These are phyloP conservation scores for Quercus phellos DNA, from an alignment of 331 rosid species.

Conservation along the genomic window DNA sequence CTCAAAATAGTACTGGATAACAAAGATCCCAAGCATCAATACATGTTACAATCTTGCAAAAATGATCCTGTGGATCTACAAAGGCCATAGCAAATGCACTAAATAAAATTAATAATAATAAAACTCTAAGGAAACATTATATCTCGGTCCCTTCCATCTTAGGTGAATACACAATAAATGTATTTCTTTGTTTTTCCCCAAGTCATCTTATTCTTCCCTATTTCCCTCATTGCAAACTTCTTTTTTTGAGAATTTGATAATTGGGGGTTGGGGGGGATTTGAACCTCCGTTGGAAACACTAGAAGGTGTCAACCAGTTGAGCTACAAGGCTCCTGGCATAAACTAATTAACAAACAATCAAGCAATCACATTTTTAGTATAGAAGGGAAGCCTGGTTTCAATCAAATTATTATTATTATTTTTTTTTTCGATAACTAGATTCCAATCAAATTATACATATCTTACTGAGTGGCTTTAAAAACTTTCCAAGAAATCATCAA, in stretches of 20 bases:
- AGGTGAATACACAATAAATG: neutral
- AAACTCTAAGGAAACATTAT: neutral
- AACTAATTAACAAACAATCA: neutral
- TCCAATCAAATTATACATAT: neutral
- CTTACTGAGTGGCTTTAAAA: neutral
- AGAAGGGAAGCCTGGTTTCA: slow-evolving; percentile 1
- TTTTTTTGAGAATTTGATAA: too few relatives aligned
- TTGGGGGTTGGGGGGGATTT: too few relatives aligned
- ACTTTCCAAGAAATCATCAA: neutral
- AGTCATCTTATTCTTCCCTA: neutral
- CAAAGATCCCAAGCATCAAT: neutral
- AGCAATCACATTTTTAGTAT: neutral
- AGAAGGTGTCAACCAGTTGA: too few relatives aligned
- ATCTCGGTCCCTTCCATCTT: neutral
- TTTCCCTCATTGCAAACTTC: neutral
- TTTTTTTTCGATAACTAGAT: neutral
- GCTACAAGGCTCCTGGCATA: too few relatives aligned
- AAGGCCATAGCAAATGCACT: neutral
- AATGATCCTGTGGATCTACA: neutral
- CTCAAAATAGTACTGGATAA: neutral
- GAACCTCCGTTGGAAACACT: too few relatives aligned
- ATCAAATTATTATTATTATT: neutral
- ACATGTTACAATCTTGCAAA: neutral
- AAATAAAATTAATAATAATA: neutral
- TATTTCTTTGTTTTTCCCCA: neutral